Evolutionary conservation across 2,329 filamentous ascomycete genomes (phyloP).

Genomic region (Raffaelea arxii): DNA sequence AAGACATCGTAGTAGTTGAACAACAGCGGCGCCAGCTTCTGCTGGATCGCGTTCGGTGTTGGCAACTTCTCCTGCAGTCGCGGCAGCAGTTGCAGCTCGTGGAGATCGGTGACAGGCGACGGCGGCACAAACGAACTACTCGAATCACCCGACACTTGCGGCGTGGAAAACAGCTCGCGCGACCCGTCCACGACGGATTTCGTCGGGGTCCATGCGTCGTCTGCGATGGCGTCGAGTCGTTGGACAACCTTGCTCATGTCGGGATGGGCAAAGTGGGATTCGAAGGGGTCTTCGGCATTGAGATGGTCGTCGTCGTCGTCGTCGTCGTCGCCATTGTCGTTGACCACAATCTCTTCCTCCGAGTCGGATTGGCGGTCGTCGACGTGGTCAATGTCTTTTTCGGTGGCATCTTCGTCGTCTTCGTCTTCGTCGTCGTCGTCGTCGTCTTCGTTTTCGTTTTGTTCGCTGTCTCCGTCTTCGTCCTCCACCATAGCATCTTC

Average conservation of each 20-base stretch:
- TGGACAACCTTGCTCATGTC: conserved; percentile 50
- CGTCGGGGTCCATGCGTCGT: conserved; percentile 40
- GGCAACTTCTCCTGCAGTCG: conserved; percentile 38
- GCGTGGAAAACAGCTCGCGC: conserved; percentile 36
- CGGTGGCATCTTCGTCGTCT: conserved; percentile 14
- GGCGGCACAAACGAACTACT: conserved; percentile 20
- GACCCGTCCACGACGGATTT: conserved; percentile 36
- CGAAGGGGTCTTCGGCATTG: conserved; percentile 58
- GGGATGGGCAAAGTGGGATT: conserved; percentile 64
- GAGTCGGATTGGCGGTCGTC: conserved; percentile 12
- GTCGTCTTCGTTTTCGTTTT: neutral
- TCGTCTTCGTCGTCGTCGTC: conserved; percentile 8
- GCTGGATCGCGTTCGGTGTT: conserved; percentile 51
- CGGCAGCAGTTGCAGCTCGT: conserved; percentile 37
- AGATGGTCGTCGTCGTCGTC: conserved; percentile 41
- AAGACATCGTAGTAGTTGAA: conserved; percentile 79
- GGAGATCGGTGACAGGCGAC: conserved; percentile 27
- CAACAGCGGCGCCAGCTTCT: conserved; percentile 57
- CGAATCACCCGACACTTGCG: conserved; percentile 27
- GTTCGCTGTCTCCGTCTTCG: conserved; percentile 4
- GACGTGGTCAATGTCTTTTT: conserved; percentile 15
- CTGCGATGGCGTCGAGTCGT: conserved; percentile 40
- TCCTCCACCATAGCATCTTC: conserved; percentile 8
- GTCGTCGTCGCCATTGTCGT: conserved; percentile 30
- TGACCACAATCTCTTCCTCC: conserved; percentile 18